Percentiles rank a stretch among this genome's conserved stretches.
phyloP scores from a whole-genome alignment of 345 rosid species.

The Raphanus raphanistrum region DNA sequence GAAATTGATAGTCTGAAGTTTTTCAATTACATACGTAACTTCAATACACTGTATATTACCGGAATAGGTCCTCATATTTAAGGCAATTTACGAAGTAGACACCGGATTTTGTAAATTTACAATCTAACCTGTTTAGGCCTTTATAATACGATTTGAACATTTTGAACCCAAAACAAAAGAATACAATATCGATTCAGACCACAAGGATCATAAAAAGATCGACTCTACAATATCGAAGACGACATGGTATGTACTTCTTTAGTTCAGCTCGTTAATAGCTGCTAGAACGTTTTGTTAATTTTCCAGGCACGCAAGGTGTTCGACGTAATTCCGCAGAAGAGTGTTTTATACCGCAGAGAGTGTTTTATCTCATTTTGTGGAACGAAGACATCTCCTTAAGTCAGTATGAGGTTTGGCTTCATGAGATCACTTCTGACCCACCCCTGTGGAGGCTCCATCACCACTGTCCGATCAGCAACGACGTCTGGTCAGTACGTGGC shows the following conservation, averaged over 20 bases:
- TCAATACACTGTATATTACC: not conserved
- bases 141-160: not conserved
- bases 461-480: constrained; percentile 51
- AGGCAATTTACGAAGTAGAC: not conserved
- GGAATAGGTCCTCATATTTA: not conserved
- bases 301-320: constrained; percentile 20
- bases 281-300: not conserved
- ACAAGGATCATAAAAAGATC: not conserved
- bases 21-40: not conserved
- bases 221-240: not conserved
- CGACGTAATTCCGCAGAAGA: constrained; percentile 26
- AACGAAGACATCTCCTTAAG: not conserved
- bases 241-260: not conserved
- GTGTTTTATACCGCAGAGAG: not conserved
- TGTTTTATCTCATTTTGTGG: not conserved
- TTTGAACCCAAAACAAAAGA: not conserved
- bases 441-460: constrained; percentile 19
- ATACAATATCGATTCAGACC: not conserved
- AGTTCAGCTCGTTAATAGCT: not conserved
- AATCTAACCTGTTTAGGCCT: not conserved
- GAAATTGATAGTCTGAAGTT: not conserved
- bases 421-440: constrained; percentile 32
- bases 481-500: constrained; percentile 77
- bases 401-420: constrained; percentile 27
- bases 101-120: not conserved